Percentiles rank a stretch among this genome's conserved stretches.
These are phyloP conservation scores for Neofusicoccum sp. DNA, from an alignment of 2,329 filamentous ascomycete genomes.

Conservation along the genomic window DNA sequence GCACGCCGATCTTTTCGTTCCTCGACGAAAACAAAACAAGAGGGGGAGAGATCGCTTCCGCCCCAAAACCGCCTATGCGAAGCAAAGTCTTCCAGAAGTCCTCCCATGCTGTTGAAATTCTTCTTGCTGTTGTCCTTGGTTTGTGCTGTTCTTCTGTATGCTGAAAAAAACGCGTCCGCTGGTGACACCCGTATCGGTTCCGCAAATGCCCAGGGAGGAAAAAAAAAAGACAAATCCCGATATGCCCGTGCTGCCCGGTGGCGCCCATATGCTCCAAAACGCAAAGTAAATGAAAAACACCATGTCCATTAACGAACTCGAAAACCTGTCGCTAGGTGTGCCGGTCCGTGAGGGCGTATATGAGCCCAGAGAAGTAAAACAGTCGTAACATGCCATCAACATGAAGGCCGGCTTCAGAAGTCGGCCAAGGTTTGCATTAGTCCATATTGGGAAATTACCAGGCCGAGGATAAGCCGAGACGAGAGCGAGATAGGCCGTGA, in stretches of 20 bases:
- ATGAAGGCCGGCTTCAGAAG: slow-evolving; percentile 20
- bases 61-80: slow-evolving; percentile 15
- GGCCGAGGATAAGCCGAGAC: slow-evolving; percentile 5
- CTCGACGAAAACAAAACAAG: slow-evolving; percentile 13
- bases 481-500: slow-evolving; percentile 15
- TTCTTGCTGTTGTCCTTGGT: slow-evolving; percentile 18
- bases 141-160: slow-evolving; percentile 18
- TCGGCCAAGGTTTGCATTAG: slow-evolving; percentile 16
- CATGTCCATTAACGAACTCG: slow-evolving; percentile 16
- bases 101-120: slow-evolving; percentile 15
- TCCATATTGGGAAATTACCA: slow-evolving; percentile 12
- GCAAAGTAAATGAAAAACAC: slow-evolving; percentile 14
- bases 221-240: slow-evolving; percentile 10
- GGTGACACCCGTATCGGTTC: neutral
- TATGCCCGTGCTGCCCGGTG: slow-evolving; percentile 9
- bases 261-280: slow-evolving; percentile 19
- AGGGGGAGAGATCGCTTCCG: slow-evolving; percentile 18
- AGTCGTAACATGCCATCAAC: slow-evolving; percentile 20
- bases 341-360: neutral
- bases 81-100: slow-evolving; percentile 18
- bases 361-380: slow-evolving; percentile 15
- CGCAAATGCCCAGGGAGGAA: neutral
- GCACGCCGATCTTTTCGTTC: slow-evolving; percentile 9
- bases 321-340: neutral
- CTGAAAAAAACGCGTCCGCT: slow-evolving; percentile 1